Conservation (phyloP, 2,329 filamentous ascomycete genomes). For the Monilinia polystroma region DNA sequence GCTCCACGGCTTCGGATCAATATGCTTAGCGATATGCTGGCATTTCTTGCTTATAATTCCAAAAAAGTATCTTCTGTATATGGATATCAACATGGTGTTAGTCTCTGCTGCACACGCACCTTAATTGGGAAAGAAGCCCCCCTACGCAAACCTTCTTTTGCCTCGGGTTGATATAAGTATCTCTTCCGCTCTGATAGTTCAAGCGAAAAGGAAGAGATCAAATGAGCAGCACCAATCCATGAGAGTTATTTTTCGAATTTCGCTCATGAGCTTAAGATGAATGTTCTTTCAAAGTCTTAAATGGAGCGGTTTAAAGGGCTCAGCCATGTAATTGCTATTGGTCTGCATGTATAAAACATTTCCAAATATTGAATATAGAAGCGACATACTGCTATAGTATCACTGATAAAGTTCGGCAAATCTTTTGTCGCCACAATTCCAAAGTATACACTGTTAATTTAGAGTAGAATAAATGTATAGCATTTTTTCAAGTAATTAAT, state of each 20-base stretch:
- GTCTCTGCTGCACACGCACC: neutral
- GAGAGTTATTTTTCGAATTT: no score
- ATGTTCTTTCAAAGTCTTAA: no score
- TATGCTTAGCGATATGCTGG: neutral
- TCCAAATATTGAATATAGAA: no score
- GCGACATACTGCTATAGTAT: no score
- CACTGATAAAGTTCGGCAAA: no score
- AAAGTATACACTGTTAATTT: neutral
- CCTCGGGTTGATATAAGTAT: neutral
- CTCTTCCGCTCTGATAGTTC: neutral
- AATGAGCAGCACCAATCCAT: neutral
- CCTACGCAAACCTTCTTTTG: neutral
- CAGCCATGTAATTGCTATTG: no score
- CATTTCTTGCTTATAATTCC: neutral
- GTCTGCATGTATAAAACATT: no score
- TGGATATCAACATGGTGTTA: neutral
- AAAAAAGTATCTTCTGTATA: neutral
- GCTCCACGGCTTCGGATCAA: neutral
- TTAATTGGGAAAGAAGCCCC: neutral
- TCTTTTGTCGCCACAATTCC: no score
- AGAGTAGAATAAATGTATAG: neutral
- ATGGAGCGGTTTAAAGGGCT: no score
- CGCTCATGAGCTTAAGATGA: no score
- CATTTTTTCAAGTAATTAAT: neutral
- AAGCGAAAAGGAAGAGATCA: neutral